These are phyloP conservation scores for Testicularia cyperi DNA, from an alignment of 1,284 basidiomycete genomes.

Conservation along the genomic window DNA sequence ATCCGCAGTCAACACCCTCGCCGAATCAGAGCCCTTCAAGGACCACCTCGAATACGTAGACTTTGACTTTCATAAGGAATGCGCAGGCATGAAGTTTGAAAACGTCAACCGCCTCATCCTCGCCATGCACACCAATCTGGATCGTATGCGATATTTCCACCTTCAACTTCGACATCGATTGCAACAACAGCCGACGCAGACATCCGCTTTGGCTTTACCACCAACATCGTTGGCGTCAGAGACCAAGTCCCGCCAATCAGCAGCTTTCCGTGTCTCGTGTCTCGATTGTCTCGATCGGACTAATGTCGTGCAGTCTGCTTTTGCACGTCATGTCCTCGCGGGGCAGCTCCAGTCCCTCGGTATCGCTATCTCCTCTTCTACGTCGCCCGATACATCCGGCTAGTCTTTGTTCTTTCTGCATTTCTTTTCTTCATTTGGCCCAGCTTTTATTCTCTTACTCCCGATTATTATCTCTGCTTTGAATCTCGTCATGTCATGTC, in stretches of 20 bases:
- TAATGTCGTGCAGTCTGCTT: constrained; percentile 93
- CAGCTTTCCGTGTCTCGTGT: constrained; percentile 89
- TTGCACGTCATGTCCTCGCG: constrained; percentile 78
- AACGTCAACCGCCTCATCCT: constrained; percentile 66
- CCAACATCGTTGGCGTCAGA: too few relatives aligned
- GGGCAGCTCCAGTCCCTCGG: constrained; percentile 64
- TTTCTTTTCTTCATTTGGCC: too few relatives aligned
- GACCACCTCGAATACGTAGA: constrained; percentile 85
- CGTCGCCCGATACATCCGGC: too few relatives aligned
- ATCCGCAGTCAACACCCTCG: constrained; percentile 66
- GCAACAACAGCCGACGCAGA: too few relatives aligned
- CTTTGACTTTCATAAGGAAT: constrained; percentile 94
- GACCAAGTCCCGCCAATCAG: too few relatives aligned
- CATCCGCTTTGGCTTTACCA: too few relatives aligned
- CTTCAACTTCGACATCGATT: too few relatives aligned
- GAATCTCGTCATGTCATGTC: too few relatives aligned
- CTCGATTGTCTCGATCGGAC: constrained; percentile 94
- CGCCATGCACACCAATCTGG: constrained; percentile 74
- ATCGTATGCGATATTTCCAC: constrained; percentile 65
- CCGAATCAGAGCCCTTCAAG: constrained; percentile 82
- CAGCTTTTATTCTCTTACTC: too few relatives aligned
- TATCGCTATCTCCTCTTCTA: too few relatives aligned
- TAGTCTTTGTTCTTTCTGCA: too few relatives aligned
- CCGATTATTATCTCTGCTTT: too few relatives aligned
- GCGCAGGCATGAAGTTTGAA: constrained; percentile 69